A percentile compares a stretch with the other conserved stretches of the same genome.
Conservation (phyloP, 169 alveolate species). For the Cryptosporidium sp. region DNA sequence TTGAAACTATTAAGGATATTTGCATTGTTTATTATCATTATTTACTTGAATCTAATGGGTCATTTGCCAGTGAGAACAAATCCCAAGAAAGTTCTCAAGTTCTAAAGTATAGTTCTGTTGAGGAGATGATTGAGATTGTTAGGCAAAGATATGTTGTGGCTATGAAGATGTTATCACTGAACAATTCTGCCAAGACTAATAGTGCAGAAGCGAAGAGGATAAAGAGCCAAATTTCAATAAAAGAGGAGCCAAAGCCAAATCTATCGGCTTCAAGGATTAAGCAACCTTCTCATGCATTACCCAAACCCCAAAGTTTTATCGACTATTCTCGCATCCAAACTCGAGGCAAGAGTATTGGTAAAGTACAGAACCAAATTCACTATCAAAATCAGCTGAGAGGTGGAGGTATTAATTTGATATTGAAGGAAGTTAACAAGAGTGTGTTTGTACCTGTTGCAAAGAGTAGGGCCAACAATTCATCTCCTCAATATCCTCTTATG, state of each 20-base stretch:
- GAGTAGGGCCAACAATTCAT: background rate
- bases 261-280: background rate
- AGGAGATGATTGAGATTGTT: constrained; percentile 70
- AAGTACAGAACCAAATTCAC: background rate
- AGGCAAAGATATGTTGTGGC: constrained; percentile 71
- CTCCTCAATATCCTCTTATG: constrained; percentile 37
- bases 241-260: background rate
- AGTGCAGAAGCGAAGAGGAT: background rate
- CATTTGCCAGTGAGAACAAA: background rate
- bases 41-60: constrained; percentile 44
- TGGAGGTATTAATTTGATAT: background rate
- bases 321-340: background rate
- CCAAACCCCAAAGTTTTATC: background rate
- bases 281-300: background rate
- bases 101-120: constrained; percentile 29
- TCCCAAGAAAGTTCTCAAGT: background rate
- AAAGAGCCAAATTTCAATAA: background rate
- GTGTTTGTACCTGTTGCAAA: constrained; percentile 22
- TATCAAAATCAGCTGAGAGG: background rate
- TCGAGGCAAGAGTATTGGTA: background rate
- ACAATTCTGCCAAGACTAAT: constrained; percentile 54
- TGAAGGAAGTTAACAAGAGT: constrained; percentile 3
- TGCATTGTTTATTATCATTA: constrained; percentile 73
- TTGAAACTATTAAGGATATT: constrained; percentile 63
- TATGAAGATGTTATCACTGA: constrained; percentile 63